Conservation (phyloP, 495 filamentous ascomycete species). For the Daldinia vernicosa region DNA sequence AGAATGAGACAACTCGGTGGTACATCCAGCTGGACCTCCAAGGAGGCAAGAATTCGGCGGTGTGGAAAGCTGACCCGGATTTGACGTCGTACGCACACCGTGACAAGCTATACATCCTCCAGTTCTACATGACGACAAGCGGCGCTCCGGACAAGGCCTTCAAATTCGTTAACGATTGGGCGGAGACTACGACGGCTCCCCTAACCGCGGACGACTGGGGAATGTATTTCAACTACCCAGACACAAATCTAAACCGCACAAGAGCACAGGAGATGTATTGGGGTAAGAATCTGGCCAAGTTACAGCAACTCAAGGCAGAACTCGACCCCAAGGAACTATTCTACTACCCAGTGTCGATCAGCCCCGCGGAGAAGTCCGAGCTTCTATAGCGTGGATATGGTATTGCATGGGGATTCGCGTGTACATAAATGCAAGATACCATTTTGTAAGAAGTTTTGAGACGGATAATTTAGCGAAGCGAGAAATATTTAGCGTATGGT, state of each 20-base stretch:
- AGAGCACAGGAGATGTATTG: conserved; percentile 60
- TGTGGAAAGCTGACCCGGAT: conserved; percentile 46
- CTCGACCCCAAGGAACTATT: conserved; percentile 69
- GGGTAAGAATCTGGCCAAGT: conserved; percentile 58
- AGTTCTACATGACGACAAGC: conserved; percentile 52
- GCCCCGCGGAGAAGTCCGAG: conserved; percentile 41
- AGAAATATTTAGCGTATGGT: neutral
- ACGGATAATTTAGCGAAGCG: neutral
- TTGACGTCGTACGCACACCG: conserved; percentile 52
- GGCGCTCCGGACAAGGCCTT: conserved; percentile 47
- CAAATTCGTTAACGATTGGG: conserved; percentile 53
- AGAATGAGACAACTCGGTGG: conserved; percentile 50
- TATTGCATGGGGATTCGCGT: conserved; percentile 4
- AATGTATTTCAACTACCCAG: conserved; percentile 61
- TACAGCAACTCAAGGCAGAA: conserved; percentile 63
- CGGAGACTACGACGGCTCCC: conserved; percentile 46
- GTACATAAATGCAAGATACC: conserved; percentile 32
- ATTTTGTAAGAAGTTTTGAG: neutral
- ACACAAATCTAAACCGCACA: conserved; percentile 50
- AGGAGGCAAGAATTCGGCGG: conserved; percentile 55
- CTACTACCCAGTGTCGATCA: conserved; percentile 68
- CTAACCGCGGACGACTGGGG: conserved; percentile 49
- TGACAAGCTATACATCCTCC: conserved; percentile 54
- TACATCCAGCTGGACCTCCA: conserved; percentile 57
- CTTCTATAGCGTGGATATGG: conserved; percentile 14